phyloP scores from a whole-genome alignment of 2,329 filamentous ascomycete genomes.

The Cladosporium oxysporum region DNA sequence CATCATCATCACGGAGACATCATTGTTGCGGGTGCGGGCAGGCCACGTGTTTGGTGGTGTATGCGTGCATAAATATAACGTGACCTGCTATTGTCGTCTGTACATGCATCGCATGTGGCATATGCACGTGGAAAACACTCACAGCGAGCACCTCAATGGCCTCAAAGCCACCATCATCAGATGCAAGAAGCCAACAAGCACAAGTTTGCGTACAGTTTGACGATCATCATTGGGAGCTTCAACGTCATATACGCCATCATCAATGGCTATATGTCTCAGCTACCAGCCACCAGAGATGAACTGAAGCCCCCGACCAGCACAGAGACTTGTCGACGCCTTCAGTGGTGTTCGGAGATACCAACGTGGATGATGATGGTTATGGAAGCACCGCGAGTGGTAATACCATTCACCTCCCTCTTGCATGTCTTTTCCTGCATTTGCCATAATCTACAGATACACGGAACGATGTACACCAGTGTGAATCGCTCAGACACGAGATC shows the following conservation, averaged over 20 bases:
- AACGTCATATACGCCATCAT: background rate
- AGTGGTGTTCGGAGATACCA: background rate
- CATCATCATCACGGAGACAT: background rate
- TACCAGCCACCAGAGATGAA: too few species aligned
- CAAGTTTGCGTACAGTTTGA: background rate
- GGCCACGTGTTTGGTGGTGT: background rate
- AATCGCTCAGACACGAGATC: background rate
- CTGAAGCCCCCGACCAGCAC: too few species aligned
- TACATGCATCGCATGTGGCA: background rate
- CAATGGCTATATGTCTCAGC: too few species aligned
- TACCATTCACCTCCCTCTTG: background rate
- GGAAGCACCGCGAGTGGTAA: background rate
- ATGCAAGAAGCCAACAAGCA: background rate
- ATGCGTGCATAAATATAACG: background rate
- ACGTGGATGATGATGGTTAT: background rate
- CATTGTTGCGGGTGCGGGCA: background rate
- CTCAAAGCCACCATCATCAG: background rate
- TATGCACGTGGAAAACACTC: background rate
- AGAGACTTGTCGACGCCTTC: too few species aligned
- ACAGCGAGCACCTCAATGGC: constrained; percentile 7
- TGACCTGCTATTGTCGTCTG: background rate
- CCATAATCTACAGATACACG: background rate
- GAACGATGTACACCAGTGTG: background rate
- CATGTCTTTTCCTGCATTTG: background rate
- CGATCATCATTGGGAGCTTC: background rate